Conservation (phyloP, 2,329 filamentous ascomycete species). For the Cladosporium colombiae region DNA sequence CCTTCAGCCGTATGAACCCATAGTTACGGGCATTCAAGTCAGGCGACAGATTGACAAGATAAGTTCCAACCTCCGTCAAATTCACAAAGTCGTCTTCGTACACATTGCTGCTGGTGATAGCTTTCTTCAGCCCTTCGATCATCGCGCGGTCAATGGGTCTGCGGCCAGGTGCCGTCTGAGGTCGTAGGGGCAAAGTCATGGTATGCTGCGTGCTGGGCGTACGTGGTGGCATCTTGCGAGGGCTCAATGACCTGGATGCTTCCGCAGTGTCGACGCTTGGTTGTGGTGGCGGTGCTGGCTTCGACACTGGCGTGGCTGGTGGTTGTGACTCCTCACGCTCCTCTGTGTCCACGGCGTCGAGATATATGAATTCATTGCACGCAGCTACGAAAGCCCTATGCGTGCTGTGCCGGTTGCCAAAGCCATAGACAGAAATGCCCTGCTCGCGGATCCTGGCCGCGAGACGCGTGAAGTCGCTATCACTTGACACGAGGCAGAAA, state of each 20-base stretch:
- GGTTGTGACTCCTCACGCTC: constrained; percentile 14
- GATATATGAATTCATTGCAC: constrained; percentile 36
- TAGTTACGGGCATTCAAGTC: constrained; percentile 35
- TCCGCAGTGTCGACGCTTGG: not conserved
- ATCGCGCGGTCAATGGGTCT: constrained; percentile 27
- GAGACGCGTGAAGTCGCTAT: constrained; percentile 41
- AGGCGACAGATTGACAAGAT: constrained; percentile 29
- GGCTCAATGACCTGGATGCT: not conserved
- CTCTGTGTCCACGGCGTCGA: constrained; percentile 30
- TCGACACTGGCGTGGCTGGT: not conserved
- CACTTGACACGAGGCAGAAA: constrained; percentile 40
- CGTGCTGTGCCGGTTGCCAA: constrained; percentile 36
- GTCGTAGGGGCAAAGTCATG: not conserved
- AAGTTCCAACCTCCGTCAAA: constrained; percentile 31
- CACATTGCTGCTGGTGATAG: constrained; percentile 23
- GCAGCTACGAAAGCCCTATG: constrained; percentile 33
- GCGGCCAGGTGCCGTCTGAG: constrained; percentile 5
- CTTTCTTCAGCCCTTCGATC: constrained; percentile 24
- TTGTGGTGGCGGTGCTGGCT: not conserved
- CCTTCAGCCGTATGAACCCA: constrained; percentile 24
- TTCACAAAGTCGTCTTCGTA: constrained; percentile 32
- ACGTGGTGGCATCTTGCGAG: not conserved
- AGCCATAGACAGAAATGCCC: constrained; percentile 38
- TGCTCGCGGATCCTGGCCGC: constrained; percentile 40
- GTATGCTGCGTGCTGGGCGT: not conserved